Base-by-base conservation (phyloP, 1,284 basidiomycete genomes). In the Apiotrichum siamense region DNA sequence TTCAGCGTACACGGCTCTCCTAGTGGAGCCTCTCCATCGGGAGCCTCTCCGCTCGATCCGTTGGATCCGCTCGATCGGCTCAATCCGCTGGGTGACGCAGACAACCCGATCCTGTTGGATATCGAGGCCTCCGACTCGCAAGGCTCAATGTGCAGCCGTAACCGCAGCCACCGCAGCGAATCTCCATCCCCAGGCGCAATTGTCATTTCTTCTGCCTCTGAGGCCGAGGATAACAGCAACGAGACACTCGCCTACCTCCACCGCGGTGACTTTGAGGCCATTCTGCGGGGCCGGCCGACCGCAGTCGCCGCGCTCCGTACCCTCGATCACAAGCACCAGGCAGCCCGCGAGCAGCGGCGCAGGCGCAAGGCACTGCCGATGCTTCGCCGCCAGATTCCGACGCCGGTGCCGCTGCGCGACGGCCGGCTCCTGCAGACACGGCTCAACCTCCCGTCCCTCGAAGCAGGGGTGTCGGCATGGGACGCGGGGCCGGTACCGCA, bases 201-300 rank as follows among this genome's bases (percentile, higher is more conserved):
- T 4, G 44, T 61, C 18, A 40, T 60, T 4, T 51, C 58, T 9
- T 47, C 36, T 21, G 51, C 44, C 3, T 61, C 59, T 1, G 60
- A 65, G 29, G 66, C 63, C 0, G 32, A 54, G 27, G 70, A 72
- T 38, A 65, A 70, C 47, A 65, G 67, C 46, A 49, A 59, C 18
- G 51, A 44, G 43, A 45, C 43, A 3, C 57, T 72, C 3, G 67
- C 62, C 11, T 53, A 63, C 21, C 54, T 72, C 7, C 66, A 67
- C 45, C 55, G 63, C 13, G 70, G 69, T 3, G 70, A 70, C 46
- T 72, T 69, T 40, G 70, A 70, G 36, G 56, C 61, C 1, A 63
- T 72, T 37, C 56, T 69, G 0, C 59, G 57, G 12, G 65, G 65
- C 2, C 37, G 51, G 6, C 13, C 35, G 6, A 24, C 27, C 4